Evolutionary conservation across 257 asterid genomes (phyloP).

Genomic region (Scutellaria galericulata): DNA sequence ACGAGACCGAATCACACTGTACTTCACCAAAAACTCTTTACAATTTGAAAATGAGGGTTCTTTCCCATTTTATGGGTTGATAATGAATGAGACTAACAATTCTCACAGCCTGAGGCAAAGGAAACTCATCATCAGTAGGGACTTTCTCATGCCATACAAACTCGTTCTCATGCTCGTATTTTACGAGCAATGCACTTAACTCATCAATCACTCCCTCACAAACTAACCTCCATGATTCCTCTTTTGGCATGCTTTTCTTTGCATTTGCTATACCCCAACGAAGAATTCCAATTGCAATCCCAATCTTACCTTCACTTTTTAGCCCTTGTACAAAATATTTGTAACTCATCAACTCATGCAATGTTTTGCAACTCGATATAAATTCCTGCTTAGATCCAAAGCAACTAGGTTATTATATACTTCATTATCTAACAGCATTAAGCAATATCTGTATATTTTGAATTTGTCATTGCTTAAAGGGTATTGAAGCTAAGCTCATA

Average conservation of each 20-base stretch:
- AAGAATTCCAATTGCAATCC: conserved; percentile 60
- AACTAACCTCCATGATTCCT: conserved; percentile 55
- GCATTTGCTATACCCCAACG: conserved; percentile 43
- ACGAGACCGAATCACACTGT: no score
- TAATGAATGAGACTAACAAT: conserved; percentile 53
- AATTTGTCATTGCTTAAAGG: not conserved
- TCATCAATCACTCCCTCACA: conserved; percentile 46
- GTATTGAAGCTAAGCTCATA: conserved; percentile 2
- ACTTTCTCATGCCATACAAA: conserved; percentile 62
- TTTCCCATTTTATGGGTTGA: conserved; percentile 51
- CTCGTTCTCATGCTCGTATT: conserved; percentile 67
- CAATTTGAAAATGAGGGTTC: conserved; percentile 39
- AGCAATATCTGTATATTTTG: not conserved
- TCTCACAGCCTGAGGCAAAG: conserved; percentile 50
- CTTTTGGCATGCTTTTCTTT: conserved; percentile 49
- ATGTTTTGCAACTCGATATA: conserved; percentile 39
- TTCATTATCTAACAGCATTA: not conserved
- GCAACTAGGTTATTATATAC: no score
- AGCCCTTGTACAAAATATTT: conserved; percentile 53
- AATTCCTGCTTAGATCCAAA: conserved; percentile 53
- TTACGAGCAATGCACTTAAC: conserved; percentile 41
- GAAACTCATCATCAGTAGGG: conserved; percentile 43
- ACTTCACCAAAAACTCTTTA: no score
- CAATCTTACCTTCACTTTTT: conserved; percentile 53
- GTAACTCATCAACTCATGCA: conserved; percentile 61